Evolutionary conservation across 2,329 filamentous ascomycete genomes (phyloP).

Genomic region (Pestalotiopsis sp.): DNA sequence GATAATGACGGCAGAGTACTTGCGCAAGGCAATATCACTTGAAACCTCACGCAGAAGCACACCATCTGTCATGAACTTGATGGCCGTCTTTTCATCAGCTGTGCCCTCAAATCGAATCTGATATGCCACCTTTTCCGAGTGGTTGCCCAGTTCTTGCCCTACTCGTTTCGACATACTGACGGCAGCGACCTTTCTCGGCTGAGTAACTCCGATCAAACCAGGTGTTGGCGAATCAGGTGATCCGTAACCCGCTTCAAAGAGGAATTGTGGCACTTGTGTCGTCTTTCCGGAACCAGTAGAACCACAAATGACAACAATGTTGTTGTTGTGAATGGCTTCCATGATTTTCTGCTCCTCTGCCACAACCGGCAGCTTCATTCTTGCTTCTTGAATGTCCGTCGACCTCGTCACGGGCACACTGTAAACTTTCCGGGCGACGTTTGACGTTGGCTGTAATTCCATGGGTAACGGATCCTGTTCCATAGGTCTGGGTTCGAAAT

Average conservation of each 20-base stretch:
- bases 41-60: constrained; percentile 90
- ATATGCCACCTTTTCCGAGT: constrained; percentile 80
- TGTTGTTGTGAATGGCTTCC: constrained; percentile 93
- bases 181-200: constrained; percentile 91
- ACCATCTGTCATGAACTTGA: constrained; percentile 99
- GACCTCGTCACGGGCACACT: constrained; percentile 73
- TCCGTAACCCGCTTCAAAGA: constrained; percentile 88
- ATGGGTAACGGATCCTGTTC: constrained; percentile 73
- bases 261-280: constrained; percentile 93
- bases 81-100: constrained; percentile 76
- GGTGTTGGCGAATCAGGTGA: constrained; percentile 76
- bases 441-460: constrained; percentile 65
- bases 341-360: constrained; percentile 97
- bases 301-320: constrained; percentile 89
- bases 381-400: constrained; percentile 75
- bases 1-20: constrained; percentile 92
- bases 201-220: constrained; percentile 93
- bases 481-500: constrained; percentile 68
- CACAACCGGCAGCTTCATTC: constrained; percentile 84
- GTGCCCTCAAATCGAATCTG: constrained; percentile 95
- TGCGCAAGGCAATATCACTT: constrained; percentile 82
- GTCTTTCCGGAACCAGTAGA: constrained; percentile 97
- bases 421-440: constrained; percentile 71
- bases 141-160: constrained; percentile 78
- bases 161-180: constrained; percentile 97